A percentile compares a stretch with the other conserved stretches of the same genome.
Conservation (phyloP, 805 yeast species). For the Cyberlindnera samutprakarnensis region DNA sequence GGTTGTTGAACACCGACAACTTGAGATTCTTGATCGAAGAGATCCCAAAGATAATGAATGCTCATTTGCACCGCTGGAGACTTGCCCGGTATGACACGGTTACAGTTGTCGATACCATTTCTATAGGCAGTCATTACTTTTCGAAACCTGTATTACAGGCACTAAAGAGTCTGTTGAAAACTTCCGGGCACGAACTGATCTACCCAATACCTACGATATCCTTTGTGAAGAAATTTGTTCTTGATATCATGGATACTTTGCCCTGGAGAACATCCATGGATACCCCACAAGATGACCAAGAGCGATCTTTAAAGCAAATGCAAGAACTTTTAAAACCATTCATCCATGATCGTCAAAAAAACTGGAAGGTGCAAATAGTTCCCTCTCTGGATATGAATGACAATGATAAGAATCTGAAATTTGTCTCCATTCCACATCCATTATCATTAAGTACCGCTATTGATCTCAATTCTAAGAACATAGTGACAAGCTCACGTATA, state of each 20-base stretch:
- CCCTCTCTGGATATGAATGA: too few species aligned
- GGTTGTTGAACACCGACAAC: constrained; percentile 11
- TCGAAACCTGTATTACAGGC: constrained; percentile 4
- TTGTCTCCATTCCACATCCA: constrained; percentile 16
- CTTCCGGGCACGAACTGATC: too few species aligned
- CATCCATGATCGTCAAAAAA: too few species aligned
- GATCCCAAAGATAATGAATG: constrained; percentile 10
- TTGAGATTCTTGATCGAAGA: constrained; percentile 6
- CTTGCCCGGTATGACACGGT: constrained; percentile 5
- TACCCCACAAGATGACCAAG: too few species aligned
- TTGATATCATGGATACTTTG: too few species aligned
- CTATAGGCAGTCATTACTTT: constrained; percentile 15
- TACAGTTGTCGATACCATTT: constrained; percentile 13
- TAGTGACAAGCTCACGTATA: constrained; percentile 3
- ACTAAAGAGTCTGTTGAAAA: constrained; percentile 5
- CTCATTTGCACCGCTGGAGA: constrained; percentile 9
- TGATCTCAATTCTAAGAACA: constrained; percentile 6
- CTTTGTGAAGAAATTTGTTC: constrained; percentile 7
- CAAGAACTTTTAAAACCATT: too few species aligned
- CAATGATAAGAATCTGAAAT: constrained; percentile 3
- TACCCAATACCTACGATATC: too few species aligned
- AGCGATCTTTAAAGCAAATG: too few species aligned
- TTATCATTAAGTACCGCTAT: constrained; percentile 9
- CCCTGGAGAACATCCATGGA: too few species aligned
- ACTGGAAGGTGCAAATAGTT: too few species aligned